Evolutionary conservation across 2,329 filamentous ascomycete species (phyloP), one percentile per base, ranked within the genome.

Genomic region (Orbilia blumenaviensis): DNA sequence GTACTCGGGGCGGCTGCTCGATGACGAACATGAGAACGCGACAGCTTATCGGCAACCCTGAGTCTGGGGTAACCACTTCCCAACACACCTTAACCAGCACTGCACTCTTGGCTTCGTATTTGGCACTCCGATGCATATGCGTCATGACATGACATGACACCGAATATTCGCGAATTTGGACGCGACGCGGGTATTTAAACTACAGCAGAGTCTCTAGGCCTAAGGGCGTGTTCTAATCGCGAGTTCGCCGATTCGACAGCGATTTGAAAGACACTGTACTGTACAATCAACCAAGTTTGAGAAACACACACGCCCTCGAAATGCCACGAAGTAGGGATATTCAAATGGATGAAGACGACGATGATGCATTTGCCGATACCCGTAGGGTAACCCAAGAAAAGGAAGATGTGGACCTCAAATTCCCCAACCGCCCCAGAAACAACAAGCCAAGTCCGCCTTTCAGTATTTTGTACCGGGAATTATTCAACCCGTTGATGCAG

Each of bases 401-500:
- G 32, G 72, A 73, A 48, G 79, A 80, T 21, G 50, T 78, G 8
- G 78, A 79, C 46, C 58, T 29, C n/a, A 93, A 91, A 81, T 96
- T 92, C 81, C 92, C 93, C 1, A 90, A 93, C 80, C 89, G 93
- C 2, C 95, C 95, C 2, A 88, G 85, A 77, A 99, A 98, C 79
- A 89, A 89, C 41, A 89, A 88, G 27, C 41, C 71, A 9, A 97
- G 94, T 0, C 85, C 96, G 8, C 88, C 89, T 3, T 99, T 99
- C 81, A 91, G 92, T 74, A 90, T 92, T 2, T 86, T 99, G 0
- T 93, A 91, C 82, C 85, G 87, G 14, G 86, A 87, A 23, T 86
- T 99, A 0, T 98, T 99, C 85, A 91, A 96, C 79, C 93, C 93
- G 1, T 83, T 91, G 8, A 87, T 87, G 68, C 90, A 94, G 32